phyloP scores from a whole-genome alignment of 768 basidiomycete genomes.

The Naganishia vishniacii region DNA sequence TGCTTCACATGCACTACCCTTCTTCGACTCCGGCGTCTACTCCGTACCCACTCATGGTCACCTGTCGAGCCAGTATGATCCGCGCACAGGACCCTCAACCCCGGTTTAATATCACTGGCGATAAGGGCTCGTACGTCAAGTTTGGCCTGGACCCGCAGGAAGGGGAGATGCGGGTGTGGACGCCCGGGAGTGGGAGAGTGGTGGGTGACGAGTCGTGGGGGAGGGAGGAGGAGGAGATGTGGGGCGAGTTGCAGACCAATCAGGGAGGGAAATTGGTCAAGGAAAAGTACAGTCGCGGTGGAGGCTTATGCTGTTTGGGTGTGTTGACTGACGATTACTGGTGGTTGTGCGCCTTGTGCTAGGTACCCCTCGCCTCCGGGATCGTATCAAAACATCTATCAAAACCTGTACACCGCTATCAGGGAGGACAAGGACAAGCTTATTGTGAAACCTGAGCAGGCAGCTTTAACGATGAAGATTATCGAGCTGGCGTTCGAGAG shows the following conservation, averaged over 20 bases:
- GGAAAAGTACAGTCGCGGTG: no score
- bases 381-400: slow-evolving; percentile 38
- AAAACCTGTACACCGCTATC: slow-evolving; percentile 39
- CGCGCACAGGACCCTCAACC: slow-evolving; percentile 64
- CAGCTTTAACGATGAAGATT: slow-evolving; percentile 65
- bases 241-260: slow-evolving; percentile 61
- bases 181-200: slow-evolving; percentile 3
- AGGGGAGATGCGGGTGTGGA: slow-evolving; percentile 58
- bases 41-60: slow-evolving; percentile 57
- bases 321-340: no score
- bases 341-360: no score
- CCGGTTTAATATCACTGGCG: slow-evolving; percentile 68
- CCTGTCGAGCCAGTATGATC: slow-evolving; percentile 64
- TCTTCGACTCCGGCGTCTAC: slow-evolving; percentile 28
- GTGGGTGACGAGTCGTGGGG: slow-evolving; percentile 26
- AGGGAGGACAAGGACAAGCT: slow-evolving; percentile 49
- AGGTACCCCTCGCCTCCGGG: slow-evolving; percentile 34
- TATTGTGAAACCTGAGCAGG: slow-evolving; percentile 68
- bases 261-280: slow-evolving; percentile 57
- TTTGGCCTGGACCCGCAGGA: slow-evolving; percentile 74
- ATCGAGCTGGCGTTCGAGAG: slow-evolving; percentile 69
- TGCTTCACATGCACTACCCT: slow-evolving; percentile 43
- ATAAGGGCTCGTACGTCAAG: slow-evolving; percentile 67
- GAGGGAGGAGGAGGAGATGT: slow-evolving; percentile 20
- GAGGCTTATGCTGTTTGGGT: no score